Evolutionary conservation across 257 asterid species (phyloP).

Genomic region (Solanum sitiens): DNA sequence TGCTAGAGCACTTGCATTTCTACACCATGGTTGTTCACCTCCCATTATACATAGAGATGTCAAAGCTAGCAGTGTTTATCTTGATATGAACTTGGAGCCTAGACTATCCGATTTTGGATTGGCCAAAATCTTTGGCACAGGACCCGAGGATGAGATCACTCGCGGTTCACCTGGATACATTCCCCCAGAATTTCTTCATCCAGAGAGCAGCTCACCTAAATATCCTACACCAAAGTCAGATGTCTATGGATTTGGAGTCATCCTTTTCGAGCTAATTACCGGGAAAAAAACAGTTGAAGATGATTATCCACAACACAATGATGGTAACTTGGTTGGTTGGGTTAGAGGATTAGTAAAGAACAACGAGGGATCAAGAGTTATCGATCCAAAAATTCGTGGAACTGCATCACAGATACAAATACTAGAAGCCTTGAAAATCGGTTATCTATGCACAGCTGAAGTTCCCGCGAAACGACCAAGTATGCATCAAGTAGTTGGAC

Average conservation of each 20-base stretch:
- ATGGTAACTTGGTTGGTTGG: slow-evolving; percentile 10
- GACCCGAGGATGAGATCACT: slow-evolving; percentile 11
- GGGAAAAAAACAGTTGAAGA: slow-evolving; percentile 19
- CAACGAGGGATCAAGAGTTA: slow-evolving; percentile 10
- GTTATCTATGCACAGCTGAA: slow-evolving; percentile 23
- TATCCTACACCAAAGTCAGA: slow-evolving; percentile 16
- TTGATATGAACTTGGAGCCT: slow-evolving; percentile 14
- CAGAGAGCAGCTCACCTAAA: slow-evolving; percentile 7
- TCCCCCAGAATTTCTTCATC: slow-evolving; percentile 16
- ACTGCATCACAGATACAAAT: slow-evolving; percentile 10
- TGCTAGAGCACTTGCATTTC: slow-evolving; percentile 21
- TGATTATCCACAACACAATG: slow-evolving; percentile 8
- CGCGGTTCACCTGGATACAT: slow-evolving; percentile 13
- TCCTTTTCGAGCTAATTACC: slow-evolving; percentile 16
- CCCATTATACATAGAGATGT: slow-evolving; percentile 20
- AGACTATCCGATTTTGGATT: slow-evolving; percentile 18
- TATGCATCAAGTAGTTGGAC: slow-evolving; percentile 26
- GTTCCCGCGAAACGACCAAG: slow-evolving; percentile 17
- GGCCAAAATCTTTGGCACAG: slow-evolving; percentile 12
- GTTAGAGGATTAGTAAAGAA: slow-evolving; percentile 18
- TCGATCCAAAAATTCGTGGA: slow-evolving; percentile 14
- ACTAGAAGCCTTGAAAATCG: slow-evolving; percentile 20
- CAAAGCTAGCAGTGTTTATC: slow-evolving; percentile 16
- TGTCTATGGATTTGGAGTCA: slow-evolving; percentile 20
- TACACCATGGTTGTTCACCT: slow-evolving; percentile 26